Base-by-base conservation (phyloP, 768 basidiomycete genomes). In the Panaeolus papilionaceus region DNA sequence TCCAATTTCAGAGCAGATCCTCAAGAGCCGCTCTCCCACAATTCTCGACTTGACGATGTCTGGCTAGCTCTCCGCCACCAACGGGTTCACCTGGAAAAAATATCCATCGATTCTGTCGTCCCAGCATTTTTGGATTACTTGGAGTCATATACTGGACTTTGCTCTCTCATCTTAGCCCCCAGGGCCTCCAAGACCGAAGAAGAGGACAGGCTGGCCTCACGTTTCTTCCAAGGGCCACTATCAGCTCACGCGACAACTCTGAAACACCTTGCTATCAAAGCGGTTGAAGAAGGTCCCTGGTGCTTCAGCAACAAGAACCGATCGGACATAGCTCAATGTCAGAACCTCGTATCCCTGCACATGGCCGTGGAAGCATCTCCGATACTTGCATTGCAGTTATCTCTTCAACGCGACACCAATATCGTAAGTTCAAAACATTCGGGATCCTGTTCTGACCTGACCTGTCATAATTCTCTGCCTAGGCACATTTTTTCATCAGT, bases 251-350 rank as follows among this genome's bases (percentile, higher is more conserved):
- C 9, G 2, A 16, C 8, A 58, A 58, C 54, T 14, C 33, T 58
- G 54, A 26, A 33, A 58, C 12, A 58, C 14, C 28, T 58, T 58
- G 54, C 54, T 58, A 58, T 58, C 54, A 58, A 37, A 37, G 54
- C 54, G 4, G 54, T 58, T 7, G 54, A 58, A 58, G 54, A 58
- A 8, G 54, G 54, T 28, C 54, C 54, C 28, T 58, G 54, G 54
- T 58, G 54, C 16, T 58, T 33, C 33, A 28, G 14, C 54, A 3
- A 58, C 12, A 4, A 58, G 11, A 28, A 58, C 6, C 54, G 6
- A 16, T 28, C 28, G 33, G 28, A 12, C 14, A 28, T 58, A 14
- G 14, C 28, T 4, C 54, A 58, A 28, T 58, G 54, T n/a, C 26
- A 16, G 54, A 58, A 58, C 6, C 16, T 58, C 4, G 11, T 58